Percentiles rank a stretch among this genome's conserved stretches.
Evolutionary conservation across 2,329 filamentous ascomycete genomes (phyloP).

Genomic region (Xylaria sp.): DNA sequence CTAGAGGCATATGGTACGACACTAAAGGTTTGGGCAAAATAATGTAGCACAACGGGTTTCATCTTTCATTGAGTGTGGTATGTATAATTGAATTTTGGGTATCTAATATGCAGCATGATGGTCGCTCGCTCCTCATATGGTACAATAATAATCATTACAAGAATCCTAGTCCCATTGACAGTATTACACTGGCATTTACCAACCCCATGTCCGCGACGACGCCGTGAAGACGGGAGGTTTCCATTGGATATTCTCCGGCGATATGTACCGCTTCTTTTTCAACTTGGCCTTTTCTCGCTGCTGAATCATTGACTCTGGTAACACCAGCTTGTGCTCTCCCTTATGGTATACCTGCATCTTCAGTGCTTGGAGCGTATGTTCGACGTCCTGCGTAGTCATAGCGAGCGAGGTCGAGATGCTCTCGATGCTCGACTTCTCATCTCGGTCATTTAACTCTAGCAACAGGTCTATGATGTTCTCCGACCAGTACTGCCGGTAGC

Average conservation of each 20-base stretch:
- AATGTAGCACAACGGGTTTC: background rate
- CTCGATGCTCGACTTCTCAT: constrained; percentile 84
- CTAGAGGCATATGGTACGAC: background rate
- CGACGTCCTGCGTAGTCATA: constrained; percentile 98
- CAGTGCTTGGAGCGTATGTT: constrained; percentile 91
- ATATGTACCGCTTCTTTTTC: constrained; percentile 81
- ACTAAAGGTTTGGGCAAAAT: background rate
- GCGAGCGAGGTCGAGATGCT: constrained; percentile 80
- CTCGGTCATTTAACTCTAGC: constrained; percentile 74
- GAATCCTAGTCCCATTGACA: background rate
- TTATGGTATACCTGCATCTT: constrained; percentile 97
- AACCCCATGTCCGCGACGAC: constrained; percentile 92
- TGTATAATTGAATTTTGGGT: constrained; percentile 24
- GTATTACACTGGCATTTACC: constrained; percentile 64
- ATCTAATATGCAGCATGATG: constrained; percentile 34
- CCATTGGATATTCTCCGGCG: constrained; percentile 85
- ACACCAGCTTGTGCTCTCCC: constrained; percentile 94
- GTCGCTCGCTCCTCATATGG: constrained; percentile 21
- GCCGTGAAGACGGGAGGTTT: constrained; percentile 96
- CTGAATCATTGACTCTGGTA: constrained; percentile 84
- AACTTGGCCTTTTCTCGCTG: constrained; percentile 82
- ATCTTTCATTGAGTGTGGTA: background rate
- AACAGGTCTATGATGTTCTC: constrained; percentile 91
- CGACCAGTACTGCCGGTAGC: constrained; percentile 97
- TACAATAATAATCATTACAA: constrained; percentile 15